These are phyloP conservation scores for Fusarium temperatum DNA, from an alignment of 2,329 filamentous ascomycete genomes.

Conservation along the genomic window DNA sequence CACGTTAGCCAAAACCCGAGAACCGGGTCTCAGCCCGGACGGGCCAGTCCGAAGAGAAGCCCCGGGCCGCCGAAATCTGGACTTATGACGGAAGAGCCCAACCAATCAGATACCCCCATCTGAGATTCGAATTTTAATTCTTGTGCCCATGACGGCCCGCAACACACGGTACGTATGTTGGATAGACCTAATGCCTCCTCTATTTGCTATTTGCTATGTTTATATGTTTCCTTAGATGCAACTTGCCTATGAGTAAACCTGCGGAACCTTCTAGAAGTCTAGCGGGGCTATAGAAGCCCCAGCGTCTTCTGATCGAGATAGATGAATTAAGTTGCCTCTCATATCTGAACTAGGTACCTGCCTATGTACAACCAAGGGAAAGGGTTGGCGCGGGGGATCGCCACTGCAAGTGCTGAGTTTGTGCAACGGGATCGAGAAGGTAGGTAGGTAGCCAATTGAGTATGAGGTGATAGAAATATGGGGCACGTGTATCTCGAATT, in stretches of 20 bases:
- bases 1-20: slow-evolving; percentile 5
- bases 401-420: slow-evolving; percentile 29
- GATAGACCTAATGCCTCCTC: neutral
- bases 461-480: neutral
- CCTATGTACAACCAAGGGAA: neutral
- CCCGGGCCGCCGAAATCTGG: neutral
- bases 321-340: neutral
- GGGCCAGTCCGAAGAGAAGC: slow-evolving; percentile 21
- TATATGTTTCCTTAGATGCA: neutral
- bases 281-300: neutral
- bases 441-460: neutral
- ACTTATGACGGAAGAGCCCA: neutral
- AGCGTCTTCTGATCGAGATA: neutral
- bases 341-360: neutral
- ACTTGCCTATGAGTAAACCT: neutral
- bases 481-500: neutral
- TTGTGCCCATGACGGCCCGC: neutral
- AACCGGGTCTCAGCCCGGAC: slow-evolving; percentile 17
- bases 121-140: neutral
- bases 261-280: neutral
- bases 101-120: neutral
- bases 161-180: neutral
- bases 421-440: neutral
- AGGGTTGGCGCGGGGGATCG: slow-evolving; percentile 31
- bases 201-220: neutral